Percentiles rank a stretch among this genome's conserved stretches.
These are phyloP conservation scores for Agaricus bisporus DNA, from an alignment of 768 basidiomycete species.

Conservation along the genomic window DNA sequence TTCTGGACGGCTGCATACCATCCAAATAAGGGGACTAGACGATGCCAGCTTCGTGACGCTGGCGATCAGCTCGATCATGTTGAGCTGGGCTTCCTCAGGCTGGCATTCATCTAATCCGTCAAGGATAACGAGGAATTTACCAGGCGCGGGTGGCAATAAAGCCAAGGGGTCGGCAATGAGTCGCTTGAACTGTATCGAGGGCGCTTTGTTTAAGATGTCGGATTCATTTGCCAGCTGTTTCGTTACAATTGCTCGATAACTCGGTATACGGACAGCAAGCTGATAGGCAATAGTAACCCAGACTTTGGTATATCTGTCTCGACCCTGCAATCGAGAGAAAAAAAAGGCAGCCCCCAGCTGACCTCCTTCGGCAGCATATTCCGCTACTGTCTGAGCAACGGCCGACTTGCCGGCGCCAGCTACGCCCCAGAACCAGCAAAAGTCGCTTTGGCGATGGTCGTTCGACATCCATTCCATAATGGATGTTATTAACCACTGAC, in stretches of 20 bases:
- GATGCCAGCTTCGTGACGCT: not conserved
- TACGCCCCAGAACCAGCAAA: not conserved
- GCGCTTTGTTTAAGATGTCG: not conserved
- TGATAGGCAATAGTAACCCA: not conserved
- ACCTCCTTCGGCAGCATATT: not conserved
- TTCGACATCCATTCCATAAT: constrained; percentile 1
- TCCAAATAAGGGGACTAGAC: not conserved
- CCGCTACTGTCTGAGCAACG: not conserved
- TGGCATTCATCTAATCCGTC: constrained; percentile 7
- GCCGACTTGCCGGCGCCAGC: not conserved
- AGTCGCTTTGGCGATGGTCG: not conserved
- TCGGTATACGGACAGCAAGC: not conserved
- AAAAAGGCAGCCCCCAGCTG: not conserved
- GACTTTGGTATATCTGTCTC: not conserved
- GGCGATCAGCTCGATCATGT: not conserved
- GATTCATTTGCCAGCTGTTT: not conserved
- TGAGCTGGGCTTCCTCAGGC: not conserved
- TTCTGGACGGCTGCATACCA: not conserved
- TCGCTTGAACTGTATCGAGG: not conserved
- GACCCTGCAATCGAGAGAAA: not conserved
- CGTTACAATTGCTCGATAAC: not conserved
- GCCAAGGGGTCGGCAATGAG: constrained; percentile 1
- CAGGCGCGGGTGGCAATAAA: not conserved
- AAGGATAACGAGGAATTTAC: not conserved
- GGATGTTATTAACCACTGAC: not conserved